Conservation (phyloP, 2,329 filamentous ascomycete genomes). For the Westerdykella sp. region DNA sequence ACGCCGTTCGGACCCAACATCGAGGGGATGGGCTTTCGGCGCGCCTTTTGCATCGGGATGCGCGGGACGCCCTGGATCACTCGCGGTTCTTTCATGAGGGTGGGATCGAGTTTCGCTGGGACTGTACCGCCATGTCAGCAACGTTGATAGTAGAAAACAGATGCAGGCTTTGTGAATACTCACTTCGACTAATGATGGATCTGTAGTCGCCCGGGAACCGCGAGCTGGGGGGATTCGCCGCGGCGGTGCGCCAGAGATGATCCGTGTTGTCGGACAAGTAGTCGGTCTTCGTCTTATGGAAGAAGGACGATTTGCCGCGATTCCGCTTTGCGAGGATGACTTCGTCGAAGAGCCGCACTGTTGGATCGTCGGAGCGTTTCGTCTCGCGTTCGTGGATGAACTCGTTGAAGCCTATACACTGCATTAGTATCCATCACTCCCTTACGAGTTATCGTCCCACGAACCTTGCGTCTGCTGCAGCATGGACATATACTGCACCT, state of each 20-base stretch:
- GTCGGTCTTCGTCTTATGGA: constrained; percentile 51
- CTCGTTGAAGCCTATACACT: constrained; percentile 60
- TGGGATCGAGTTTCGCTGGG: constrained; percentile 76
- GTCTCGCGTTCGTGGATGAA: constrained; percentile 78
- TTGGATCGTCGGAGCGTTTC: constrained; percentile 54
- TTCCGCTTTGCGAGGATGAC: constrained; percentile 74
- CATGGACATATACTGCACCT: constrained; percentile 57
- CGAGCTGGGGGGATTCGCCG: constrained; percentile 51
- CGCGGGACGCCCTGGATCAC: constrained; percentile 82
- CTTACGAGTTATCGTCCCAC: constrained; percentile 2
- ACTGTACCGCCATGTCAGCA: constrained; percentile 46
- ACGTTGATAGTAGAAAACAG: no score
- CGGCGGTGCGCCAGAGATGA: constrained; percentile 69
- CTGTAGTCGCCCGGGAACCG: constrained; percentile 52
- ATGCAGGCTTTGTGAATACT: constrained; percentile 28
- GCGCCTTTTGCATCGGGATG: constrained; percentile 45
- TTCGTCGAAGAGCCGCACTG: constrained; percentile 74
- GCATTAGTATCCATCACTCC: constrained; percentile 8
- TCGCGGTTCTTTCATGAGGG: constrained; percentile 85
- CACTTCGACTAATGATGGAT: constrained; percentile 46
- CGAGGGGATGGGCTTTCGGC: constrained; percentile 45
- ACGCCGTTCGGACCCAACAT: constrained; percentile 32
- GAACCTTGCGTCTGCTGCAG: constrained; percentile 59
- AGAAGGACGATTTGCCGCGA: constrained; percentile 59
- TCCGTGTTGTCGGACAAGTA: constrained; percentile 69